phyloP scores from a whole-genome alignment of 768 basidiomycete genomes.

The Termitomyces heimii region DNA sequence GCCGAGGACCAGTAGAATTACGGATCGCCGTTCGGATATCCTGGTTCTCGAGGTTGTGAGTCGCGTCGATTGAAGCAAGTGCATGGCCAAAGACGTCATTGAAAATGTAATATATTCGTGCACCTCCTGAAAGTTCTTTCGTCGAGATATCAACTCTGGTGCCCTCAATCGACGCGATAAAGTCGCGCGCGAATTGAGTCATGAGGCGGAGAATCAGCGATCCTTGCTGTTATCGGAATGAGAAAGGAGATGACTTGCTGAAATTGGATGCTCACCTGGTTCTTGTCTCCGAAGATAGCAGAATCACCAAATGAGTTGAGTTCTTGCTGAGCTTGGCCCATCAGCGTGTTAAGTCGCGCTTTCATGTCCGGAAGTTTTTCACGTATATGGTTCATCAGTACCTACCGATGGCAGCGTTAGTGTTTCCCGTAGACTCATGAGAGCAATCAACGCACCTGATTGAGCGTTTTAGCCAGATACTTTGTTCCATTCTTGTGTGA shows the following conservation, averaged over 20 bases:
- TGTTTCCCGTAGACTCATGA: not conserved
- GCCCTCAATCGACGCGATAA: slow-evolving; percentile 94
- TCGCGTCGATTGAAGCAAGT: slow-evolving; percentile 84
- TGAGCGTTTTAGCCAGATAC: slow-evolving; percentile 88
- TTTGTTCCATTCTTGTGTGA: slow-evolving; percentile 97
- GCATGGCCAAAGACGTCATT: slow-evolving; percentile 96
- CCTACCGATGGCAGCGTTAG: slow-evolving; percentile 32
- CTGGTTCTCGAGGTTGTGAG: slow-evolving; percentile 83
- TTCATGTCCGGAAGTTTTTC: slow-evolving; percentile 99
- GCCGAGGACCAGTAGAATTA: slow-evolving; percentile 95
- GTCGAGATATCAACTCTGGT: slow-evolving; percentile 95
- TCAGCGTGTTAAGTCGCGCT: slow-evolving; percentile 92
- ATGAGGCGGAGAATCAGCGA: slow-evolving; percentile 89
- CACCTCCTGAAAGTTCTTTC: slow-evolving; percentile 96
- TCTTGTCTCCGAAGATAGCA: slow-evolving; percentile 86
- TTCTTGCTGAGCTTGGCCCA: slow-evolving; percentile 99
- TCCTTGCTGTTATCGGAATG: slow-evolving; percentile 54
- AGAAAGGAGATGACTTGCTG: not conserved
- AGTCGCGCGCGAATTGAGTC: slow-evolving; percentile 98
- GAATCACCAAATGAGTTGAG: slow-evolving; percentile 94
- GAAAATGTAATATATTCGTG: slow-evolving; percentile 99
- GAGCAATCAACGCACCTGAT: slow-evolving; percentile 55
- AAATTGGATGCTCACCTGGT: slow-evolving; percentile 46
- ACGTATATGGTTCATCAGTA: slow-evolving; percentile 94
- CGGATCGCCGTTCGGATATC: slow-evolving; percentile 98